A percentile compares a stretch with the other conserved stretches of the same genome.
Conservation (phyloP, 2,329 filamentous ascomycete species). For the Xylaria sp. region DNA sequence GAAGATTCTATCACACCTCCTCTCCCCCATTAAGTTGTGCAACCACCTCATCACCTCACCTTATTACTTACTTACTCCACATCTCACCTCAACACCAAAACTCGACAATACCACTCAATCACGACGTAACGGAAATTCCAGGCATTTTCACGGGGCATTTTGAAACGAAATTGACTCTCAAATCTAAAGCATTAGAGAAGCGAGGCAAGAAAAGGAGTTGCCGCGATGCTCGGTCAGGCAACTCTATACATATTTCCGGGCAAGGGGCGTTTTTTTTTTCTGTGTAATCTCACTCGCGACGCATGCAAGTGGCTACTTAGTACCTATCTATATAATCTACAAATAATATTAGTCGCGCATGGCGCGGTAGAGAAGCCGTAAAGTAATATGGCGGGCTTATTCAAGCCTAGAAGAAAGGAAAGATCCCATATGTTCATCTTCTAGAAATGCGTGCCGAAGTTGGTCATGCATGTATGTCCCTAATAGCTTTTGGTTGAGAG, state of each 20-base stretch:
- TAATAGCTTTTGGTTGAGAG: no score
- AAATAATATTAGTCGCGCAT: neutral
- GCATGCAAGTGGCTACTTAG: neutral
- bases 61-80: neutral
- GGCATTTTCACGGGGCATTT: slow-evolving; percentile 14
- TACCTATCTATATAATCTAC: neutral
- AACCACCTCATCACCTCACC: neutral
- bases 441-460: no score
- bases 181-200: slow-evolving; percentile 14
- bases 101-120: neutral
- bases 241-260: neutral
- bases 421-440: neutral
- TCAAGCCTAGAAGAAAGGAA: neutral
- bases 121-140: slow-evolving; percentile 1
- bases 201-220: neutral
- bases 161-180: neutral
- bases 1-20: neutral
- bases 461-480: neutral
- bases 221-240: neutral
- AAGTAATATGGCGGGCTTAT: neutral
- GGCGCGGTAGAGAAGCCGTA: neutral
- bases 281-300: neutral
- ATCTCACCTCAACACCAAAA: neutral
- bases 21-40: neutral
- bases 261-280: neutral